Evolutionary conservation across 2,329 filamentous ascomycete genomes (phyloP).

Genomic region (Trichoderma polysporum): DNA sequence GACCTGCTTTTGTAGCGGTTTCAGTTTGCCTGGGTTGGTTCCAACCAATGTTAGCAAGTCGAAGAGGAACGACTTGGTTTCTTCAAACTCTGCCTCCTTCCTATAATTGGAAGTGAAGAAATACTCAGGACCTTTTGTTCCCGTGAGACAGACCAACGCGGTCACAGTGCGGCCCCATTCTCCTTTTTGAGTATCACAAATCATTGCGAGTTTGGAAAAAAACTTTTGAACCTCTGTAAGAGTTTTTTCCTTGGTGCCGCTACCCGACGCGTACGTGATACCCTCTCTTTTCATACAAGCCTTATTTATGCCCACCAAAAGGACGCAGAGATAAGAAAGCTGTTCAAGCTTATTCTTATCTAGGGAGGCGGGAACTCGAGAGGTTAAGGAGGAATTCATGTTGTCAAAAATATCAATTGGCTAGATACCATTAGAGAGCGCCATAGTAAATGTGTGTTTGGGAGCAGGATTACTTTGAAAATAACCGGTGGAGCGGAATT

Average conservation of each 20-base stretch:
- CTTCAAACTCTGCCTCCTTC: neutral
- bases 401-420: neutral
- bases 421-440: neutral
- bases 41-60: neutral
- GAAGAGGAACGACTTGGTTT: neutral
- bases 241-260: neutral
- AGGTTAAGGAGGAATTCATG: neutral
- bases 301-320: neutral
- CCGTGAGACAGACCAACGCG: neutral
- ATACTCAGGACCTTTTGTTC: neutral
- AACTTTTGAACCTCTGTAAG: neutral
- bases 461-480: neutral
- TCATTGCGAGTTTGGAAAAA: neutral
- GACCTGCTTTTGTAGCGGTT: neutral
- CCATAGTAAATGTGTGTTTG: neutral
- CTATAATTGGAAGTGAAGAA: neutral
- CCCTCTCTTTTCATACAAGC: neutral
- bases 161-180: neutral
- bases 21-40: neutral
- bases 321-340: neutral
- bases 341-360: neutral
- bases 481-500: neutral
- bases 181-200: neutral
- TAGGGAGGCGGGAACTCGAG: neutral
- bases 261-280: neutral